A percentile compares a stretch with the other conserved stretches of the same genome.
Evolutionary conservation across 495 filamentous ascomycete genomes (phyloP).

Genomic region (Aspergillus mulundensis): DNA sequence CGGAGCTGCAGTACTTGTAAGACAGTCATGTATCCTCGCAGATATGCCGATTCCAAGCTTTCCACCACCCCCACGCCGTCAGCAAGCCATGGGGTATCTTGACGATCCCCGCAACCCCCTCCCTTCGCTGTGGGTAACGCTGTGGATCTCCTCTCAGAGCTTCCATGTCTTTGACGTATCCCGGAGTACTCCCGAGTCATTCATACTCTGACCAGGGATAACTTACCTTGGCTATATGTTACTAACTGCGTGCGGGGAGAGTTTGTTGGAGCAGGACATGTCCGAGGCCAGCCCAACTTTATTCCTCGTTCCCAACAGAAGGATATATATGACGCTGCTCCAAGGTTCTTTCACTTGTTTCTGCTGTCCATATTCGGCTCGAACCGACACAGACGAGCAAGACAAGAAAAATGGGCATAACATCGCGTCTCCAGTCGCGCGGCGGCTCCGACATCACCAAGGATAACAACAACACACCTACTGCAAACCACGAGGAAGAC

Average conservation of each 20-base stretch:
- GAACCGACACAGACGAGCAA: no score
- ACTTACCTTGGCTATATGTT: not conserved
- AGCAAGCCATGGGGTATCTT: not conserved
- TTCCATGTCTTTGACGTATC: not conserved
- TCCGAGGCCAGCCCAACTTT: not conserved
- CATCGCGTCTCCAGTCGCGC: slow-evolving; percentile 10
- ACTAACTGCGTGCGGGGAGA: not conserved
- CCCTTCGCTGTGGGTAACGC: not conserved
- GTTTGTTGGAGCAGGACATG: not conserved
- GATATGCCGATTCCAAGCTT: not conserved
- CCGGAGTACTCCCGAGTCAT: not conserved
- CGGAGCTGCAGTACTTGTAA: not conserved
- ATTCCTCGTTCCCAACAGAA: not conserved
- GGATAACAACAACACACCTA: slow-evolving; percentile 17
- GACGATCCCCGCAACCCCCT: not conserved
- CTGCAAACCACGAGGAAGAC: slow-evolving; percentile 26
- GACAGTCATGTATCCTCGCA: not conserved
- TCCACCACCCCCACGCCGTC: not conserved
- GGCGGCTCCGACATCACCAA: slow-evolving; percentile 23
- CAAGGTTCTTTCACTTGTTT: not conserved
- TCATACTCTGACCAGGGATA: not conserved
- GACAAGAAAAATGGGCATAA: slow-evolving; percentile 2
- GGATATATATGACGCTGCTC: not conserved
- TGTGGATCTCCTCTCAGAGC: not conserved
- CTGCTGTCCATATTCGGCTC: no score